Conservation (phyloP, 2,329 filamentous ascomycete species). For the Fusarium verticillioides region DNA sequence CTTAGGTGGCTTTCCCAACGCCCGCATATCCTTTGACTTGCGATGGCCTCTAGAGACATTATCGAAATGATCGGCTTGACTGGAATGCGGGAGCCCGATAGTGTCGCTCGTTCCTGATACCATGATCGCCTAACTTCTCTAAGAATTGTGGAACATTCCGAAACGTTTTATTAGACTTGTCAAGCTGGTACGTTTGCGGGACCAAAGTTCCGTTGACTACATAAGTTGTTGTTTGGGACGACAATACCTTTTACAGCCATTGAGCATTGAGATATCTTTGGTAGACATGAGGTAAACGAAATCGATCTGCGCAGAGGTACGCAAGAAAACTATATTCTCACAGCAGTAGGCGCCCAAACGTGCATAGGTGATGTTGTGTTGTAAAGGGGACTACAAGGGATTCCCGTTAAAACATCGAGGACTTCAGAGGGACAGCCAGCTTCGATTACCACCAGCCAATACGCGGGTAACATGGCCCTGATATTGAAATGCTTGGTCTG, state of each 20-base stretch:
- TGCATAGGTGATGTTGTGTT: neutral
- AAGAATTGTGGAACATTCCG: neutral
- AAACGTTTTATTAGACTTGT: slow-evolving; percentile 1
- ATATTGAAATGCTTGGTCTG: neutral
- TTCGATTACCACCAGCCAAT: neutral
- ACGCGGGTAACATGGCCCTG: rapidly evolving
- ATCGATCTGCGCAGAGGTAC: neutral
- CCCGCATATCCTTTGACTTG: neutral
- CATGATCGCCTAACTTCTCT: neutral
- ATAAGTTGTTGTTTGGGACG: neutral
- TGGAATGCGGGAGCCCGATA: slow-evolving; percentile 16
- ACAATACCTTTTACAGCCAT: neutral
- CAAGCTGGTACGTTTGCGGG: slow-evolving; percentile 49
- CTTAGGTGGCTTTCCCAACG: neutral
- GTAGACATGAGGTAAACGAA: neutral
- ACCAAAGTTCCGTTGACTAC: slow-evolving; percentile 52
- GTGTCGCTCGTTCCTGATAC: neutral
- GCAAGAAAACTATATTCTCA: neutral
- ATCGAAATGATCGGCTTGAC: neutral
- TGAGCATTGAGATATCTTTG: neutral
- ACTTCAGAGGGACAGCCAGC: neutral
- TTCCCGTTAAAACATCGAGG: neutral
- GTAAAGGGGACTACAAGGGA: neutral
- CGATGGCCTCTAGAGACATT: neutral
- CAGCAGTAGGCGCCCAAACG: neutral